Evolutionary conservation across 2,329 filamentous ascomycete genomes (phyloP), one percentile per base, ranked within the genome.

Genomic region (Zymoseptoria brevis): DNA sequence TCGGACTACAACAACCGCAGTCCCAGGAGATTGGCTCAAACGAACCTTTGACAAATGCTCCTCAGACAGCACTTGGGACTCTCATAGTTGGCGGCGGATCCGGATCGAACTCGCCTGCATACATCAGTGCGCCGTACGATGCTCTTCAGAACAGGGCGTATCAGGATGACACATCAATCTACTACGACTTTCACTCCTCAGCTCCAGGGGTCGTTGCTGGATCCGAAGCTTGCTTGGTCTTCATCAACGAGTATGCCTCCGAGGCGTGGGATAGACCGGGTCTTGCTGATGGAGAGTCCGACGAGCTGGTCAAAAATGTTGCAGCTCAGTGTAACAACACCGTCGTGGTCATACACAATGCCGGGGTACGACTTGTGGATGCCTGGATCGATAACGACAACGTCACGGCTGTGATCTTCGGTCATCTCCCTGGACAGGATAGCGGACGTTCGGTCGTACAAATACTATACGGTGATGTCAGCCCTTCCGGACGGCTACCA

Each of bases 271-370:
- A 78, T 57, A 68, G 76, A 0, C 63, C 71, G 0, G 67, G 62
- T 8, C 67, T 78, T 0, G 66, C 69, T 0, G 73, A 78, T 55
- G 56, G 66, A 1, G 68, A 71, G 7, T 85, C 82, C 1, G 84
- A 88, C 62, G 73, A 71, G 0, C 73, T 87, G 0, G 78, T 87
- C 50, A 73, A 73, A 1, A 78, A 81, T 52, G 83, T 88, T 0
- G 85, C 86, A 0, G 72, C 75, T 7, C 75, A 77, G 21, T 88
- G 84, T 71, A 77, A 75, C 62, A 86, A 83, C 61, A 87, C 85
- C 0, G 77, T 88, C 19, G 85, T 87, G 0, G 75, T 87, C 0
- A 76, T 87, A 4, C 85, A 88, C 71, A 87, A 86, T 50, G 83
- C 84, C 1, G 85, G 85, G 0, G 75, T 81, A 8, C 77, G 85